Base-by-base conservation (phyloP, 495 filamentous ascomycete genomes). In the Glonium stellatum region DNA sequence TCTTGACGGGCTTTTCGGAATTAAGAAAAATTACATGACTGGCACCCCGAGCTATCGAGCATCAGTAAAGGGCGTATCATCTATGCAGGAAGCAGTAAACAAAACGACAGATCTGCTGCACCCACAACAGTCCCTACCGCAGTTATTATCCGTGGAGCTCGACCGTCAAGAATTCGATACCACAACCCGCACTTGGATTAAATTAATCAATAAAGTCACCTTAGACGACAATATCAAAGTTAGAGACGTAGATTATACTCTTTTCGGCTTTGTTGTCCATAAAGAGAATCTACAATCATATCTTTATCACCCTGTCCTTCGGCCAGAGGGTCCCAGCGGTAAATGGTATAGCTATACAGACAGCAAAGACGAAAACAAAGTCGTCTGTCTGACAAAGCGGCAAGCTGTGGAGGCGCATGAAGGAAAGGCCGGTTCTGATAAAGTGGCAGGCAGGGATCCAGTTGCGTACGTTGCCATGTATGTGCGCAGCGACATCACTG, bases 221-320 rank as follows among this genome's bases (percentile, higher is more conserved):
- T 60, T 86, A 21, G 76, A 86, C 39, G 80, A 85, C 36, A 68
- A 74, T 15, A 62, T 87, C 19, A 73, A 74, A 48, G 70, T 87
- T 13, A 63, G 70, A 13, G 77, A 55, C 68, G 60, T 46, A 6
- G 23, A 76, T 3, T 87, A 87, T 64, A 75, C 78, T 0, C 76
- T 87, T 1, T 85, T 81, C 61, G 82, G 82, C 15, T 82, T 85
- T 50, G 73, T 85, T 18, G 82, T 85, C 4, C 84, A 87, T 63
- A 77, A 76, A 54, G 84, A 81, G 34, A 79, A 78, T 27, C 81
- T 85, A 39, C 79, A 79, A 13, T 85, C 84, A 9, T 77, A 79
- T 54, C 75, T 83, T 34, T 87, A 84, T 71, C 81, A 82, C 63
- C 79, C 81, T 44, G 80, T 86, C 42, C 66, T 87, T 48, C 77